These are phyloP conservation scores for Fusarium hostae DNA, from an alignment of 2,329 filamentous ascomycete genomes.

Conservation along the genomic window DNA sequence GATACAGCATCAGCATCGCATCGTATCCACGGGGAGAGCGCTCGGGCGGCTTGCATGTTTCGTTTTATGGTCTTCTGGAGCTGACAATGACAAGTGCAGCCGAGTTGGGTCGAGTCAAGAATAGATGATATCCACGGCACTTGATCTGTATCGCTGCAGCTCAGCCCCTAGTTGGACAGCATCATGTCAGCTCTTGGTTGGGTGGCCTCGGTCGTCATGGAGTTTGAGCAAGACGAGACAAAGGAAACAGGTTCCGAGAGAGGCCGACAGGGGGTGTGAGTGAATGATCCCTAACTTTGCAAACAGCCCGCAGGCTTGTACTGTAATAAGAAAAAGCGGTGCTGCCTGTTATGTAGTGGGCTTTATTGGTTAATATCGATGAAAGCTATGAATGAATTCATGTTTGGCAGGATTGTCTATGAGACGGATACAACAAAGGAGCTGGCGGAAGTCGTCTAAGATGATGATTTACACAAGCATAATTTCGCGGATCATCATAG, in stretches of 20 bases:
- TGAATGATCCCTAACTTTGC: not conserved
- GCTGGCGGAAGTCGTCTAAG: slow-evolving; percentile 2
- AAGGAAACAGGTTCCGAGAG: slow-evolving; percentile 8
- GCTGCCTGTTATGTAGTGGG: not conserved
- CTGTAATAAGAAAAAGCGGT: slow-evolving; percentile 22
- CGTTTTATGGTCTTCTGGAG: not conserved
- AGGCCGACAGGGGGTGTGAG: slow-evolving; percentile 24
- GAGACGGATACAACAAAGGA: not conserved
- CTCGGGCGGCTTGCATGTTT: slow-evolving; percentile 39
- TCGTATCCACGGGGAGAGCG: slow-evolving; percentile 26
- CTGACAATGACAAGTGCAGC: not conserved
- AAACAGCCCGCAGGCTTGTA: slow-evolving; percentile 7
- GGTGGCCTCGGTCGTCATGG: slow-evolving; percentile 21
- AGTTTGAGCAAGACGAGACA: slow-evolving; percentile 11
- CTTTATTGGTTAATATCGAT: not conserved
- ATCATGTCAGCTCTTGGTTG: slow-evolving; percentile 26
- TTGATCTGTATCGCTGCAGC: slow-evolving; percentile 28
- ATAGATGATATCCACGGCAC: not conserved
- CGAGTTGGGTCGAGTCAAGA: not conserved
- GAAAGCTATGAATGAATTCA: not conserved
- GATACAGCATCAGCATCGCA: slow-evolving; percentile 31
- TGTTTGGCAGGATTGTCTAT: not conserved
- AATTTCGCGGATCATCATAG: slow-evolving; percentile 21
- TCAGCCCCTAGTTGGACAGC: slow-evolving; percentile 30
- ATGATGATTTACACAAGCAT: slow-evolving; percentile 29